Percentiles rank a stretch among this genome's conserved stretches.
phyloP scores from a whole-genome alignment of 208 protist genomes.

The Crithidia expoeki region DNA sequence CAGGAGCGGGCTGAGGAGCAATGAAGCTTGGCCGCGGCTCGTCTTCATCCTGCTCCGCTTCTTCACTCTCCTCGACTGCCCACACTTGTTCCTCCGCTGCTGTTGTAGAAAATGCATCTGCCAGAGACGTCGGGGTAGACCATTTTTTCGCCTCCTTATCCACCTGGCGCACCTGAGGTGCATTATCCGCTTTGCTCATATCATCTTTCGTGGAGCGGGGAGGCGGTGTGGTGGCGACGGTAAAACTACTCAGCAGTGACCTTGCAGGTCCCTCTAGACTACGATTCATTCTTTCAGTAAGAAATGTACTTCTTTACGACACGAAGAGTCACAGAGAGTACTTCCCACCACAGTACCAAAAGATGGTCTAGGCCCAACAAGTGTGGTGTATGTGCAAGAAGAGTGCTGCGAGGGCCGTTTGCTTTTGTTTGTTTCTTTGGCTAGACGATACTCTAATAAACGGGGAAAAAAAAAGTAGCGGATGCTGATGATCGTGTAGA shows the following conservation, averaged over 20 bases:
- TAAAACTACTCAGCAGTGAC: conserved; percentile 30
- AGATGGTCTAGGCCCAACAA: too few relatives aligned
- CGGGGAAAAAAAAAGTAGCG: too few relatives aligned
- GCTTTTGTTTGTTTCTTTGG: too few relatives aligned
- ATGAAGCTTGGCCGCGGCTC: conserved; percentile 20
- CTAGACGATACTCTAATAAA: too few relatives aligned
- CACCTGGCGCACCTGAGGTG: background rate
- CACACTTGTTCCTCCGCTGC: background rate
- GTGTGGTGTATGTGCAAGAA: too few relatives aligned
- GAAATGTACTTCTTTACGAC: background rate
- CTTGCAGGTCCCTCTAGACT: conserved; percentile 19
- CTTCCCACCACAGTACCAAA: too few relatives aligned
- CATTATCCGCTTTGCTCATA: background rate
- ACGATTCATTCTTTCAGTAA: conserved; percentile 8
- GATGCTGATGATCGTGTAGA: too few relatives aligned
- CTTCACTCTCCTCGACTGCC: background rate
- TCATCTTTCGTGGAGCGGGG: background rate
- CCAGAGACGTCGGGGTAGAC: background rate
- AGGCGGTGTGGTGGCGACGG: conserved; percentile 25
- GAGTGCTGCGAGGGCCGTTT: too few relatives aligned
- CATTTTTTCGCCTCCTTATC: background rate
- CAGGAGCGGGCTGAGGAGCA: conserved; percentile 23
- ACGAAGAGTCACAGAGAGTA: too few relatives aligned
- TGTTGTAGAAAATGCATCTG: background rate
- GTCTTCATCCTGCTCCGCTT: conserved; percentile 7